Evolutionary conservation across 352 stramenopile species (phyloP).

Genomic region (Globisporangium sylvaticum): DNA sequence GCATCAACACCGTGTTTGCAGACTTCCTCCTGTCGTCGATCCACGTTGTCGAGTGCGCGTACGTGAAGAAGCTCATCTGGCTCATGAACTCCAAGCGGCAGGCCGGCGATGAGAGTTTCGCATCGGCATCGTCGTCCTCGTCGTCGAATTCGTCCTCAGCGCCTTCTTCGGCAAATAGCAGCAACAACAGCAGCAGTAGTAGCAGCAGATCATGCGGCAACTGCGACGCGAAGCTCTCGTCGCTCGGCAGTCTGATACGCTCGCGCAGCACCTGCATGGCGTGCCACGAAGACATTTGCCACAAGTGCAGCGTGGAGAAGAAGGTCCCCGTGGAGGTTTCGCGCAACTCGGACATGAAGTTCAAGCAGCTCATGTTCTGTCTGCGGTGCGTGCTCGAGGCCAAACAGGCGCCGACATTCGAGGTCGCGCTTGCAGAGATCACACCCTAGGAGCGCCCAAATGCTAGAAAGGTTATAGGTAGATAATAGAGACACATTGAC

Average conservation of each 20-base stretch:
- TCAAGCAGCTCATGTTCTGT: conserved; percentile 9
- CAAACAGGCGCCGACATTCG: conserved; percentile 8
- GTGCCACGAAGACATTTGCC: not conserved
- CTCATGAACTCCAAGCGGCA: not conserved
- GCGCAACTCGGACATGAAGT: not conserved
- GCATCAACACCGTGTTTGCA: not conserved
- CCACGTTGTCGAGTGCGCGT: conserved; percentile 7
- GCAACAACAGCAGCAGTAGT: not conserved
- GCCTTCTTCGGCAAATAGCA: not conserved
- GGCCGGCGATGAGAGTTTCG: not conserved
- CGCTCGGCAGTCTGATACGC: not conserved
- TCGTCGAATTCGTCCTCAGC: not conserved
- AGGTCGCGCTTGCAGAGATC: not conserved
- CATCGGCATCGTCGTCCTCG: not conserved
- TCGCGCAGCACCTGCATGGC: not conserved
- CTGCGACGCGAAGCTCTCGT: not conserved
- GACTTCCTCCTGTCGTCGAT: not conserved
- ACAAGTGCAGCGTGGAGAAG: conserved; percentile 16
- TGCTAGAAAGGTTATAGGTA: too few relatives aligned
- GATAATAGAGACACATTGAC: too few relatives aligned
- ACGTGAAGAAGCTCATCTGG: conserved; percentile 11
- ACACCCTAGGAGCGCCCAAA: not conserved
- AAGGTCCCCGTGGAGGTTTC: not conserved
- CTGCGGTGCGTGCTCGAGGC: conserved; percentile 11
- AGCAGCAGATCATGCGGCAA: not conserved